These are phyloP conservation scores for Wallacemonas sp. DNA, from an alignment of 208 protist species.

Conservation along the genomic window DNA sequence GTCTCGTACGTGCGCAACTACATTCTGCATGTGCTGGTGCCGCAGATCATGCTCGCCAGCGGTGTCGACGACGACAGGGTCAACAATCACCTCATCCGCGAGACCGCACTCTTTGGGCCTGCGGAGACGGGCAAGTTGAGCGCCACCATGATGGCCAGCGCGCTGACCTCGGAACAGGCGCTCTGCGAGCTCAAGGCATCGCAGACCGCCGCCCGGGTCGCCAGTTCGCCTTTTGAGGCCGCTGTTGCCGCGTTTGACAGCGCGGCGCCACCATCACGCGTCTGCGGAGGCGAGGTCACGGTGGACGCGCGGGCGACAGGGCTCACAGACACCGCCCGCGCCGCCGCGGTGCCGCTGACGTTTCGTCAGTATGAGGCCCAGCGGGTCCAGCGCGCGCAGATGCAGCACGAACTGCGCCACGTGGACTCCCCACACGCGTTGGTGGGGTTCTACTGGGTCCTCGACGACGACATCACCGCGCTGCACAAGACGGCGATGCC, in stretches of 20 bases:
- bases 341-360: not conserved
- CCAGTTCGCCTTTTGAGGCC: slow-evolving; percentile 18
- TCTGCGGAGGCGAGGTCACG: no score
- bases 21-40: slow-evolving; percentile 80
- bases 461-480: slow-evolving; percentile 89
- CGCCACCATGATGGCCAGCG: slow-evolving; percentile 11
- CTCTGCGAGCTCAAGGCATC: not conserved
- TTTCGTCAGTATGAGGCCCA: slow-evolving; percentile 9
- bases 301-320: no score
- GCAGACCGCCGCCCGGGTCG: not conserved
- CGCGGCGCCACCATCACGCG: no score
- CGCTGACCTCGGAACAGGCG: slow-evolving; percentile 7
- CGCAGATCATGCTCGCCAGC: slow-evolving; percentile 40
- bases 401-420: not conserved
- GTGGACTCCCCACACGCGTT: slow-evolving; percentile 43
- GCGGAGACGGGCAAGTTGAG: slow-evolving; percentile 1
- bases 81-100: not conserved
- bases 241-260: slow-evolving; percentile 25
- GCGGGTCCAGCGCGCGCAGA: not conserved
- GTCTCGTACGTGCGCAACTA: slow-evolving; percentile 89
- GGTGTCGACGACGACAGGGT: slow-evolving; percentile 29
- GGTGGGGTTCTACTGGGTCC: slow-evolving; percentile 77
- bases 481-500: slow-evolving; percentile 37
- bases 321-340: no score
- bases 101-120: slow-evolving; percentile 2